Base-by-base conservation (phyloP, 2,329 filamentous ascomycete species). In the Ascomycota sp. region DNA sequence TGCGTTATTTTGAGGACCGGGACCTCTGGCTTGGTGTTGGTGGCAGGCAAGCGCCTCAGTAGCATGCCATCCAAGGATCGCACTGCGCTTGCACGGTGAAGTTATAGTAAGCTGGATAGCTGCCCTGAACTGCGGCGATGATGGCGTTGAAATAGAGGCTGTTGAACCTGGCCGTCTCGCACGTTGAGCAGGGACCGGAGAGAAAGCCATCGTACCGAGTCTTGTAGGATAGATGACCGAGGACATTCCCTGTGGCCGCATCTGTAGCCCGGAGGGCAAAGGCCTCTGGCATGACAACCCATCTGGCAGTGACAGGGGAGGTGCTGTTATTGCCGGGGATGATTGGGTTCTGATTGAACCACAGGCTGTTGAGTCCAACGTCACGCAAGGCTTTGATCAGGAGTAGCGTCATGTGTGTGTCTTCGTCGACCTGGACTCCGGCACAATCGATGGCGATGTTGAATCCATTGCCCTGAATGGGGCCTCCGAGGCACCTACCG, bases 241-340 rank as follows among this genome's bases (percentile, higher is more conserved):
- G 41, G 5, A 52, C 36, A 3, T 45, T 49, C 25, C 51, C 44
- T 24, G 45, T 49, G 9, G 49, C 42, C 28, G 44, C 42, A 34
- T 56, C 52, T 4, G 46, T 48, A 2, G 51, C 54, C 32, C 47
- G 43, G 25, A 56, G 40, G 12, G 43, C 51, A 35, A 56, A 54
- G 1, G 50, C 43, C 34, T 56, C 52, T 0, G 54, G 54, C 51
- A 56, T 55, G 29, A 56, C 47, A 6, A 56, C 52, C 54, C 54
- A 56, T 36, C 44, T 51, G 4, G 44, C 34, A 2, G 41, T 39
- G 9, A 50, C 46, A 1, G 42, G 34, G 34, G 47, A 48, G 36
- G 45, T 46, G 25, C 42, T 45, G 35, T 45, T 48, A 30, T 43
- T 47, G 4, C 47, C 46, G 11, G 54, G 54, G 9, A 56, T 41